Evolutionary conservation across 2,329 filamentous ascomycete genomes (phyloP).

Genomic region (Paracoccidioides lutzii): DNA sequence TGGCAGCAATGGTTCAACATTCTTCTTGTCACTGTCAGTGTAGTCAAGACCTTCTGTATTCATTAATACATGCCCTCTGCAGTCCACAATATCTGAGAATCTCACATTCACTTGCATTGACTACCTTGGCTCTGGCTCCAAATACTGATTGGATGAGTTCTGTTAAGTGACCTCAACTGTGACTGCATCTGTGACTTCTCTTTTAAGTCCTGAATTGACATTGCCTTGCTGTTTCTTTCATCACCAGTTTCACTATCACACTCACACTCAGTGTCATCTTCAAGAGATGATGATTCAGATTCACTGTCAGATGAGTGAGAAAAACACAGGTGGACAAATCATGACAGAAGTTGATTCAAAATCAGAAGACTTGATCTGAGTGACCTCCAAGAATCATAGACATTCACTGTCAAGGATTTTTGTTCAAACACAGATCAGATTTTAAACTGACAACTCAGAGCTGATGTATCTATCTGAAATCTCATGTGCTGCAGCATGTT

Average conservation of each 20-base stretch:
- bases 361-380: not conserved
- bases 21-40: not conserved
- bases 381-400: not conserved
- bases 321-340: not conserved
- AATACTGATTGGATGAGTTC: not conserved
- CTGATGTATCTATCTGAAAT: slow-evolving; percentile 1
- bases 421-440: not conserved
- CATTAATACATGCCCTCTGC: not conserved
- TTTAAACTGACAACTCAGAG: not conserved
- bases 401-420: not conserved
- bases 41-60: not conserved
- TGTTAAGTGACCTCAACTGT: not conserved
- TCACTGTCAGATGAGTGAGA: not conserved
- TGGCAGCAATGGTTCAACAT: not conserved
- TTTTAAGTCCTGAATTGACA: not conserved
- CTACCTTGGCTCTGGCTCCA: not conserved
- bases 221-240: not conserved
- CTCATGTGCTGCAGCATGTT: not conserved
- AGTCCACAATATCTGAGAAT: not conserved
- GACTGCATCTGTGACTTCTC: not conserved
- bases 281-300: not conserved
- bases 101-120: not conserved
- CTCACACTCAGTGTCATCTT: not conserved
- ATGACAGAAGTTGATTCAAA: not conserved
- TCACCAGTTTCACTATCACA: not conserved